These are phyloP conservation scores for Dalbergia oliveri DNA, from an alignment of 306 rosid species.

Conservation along the genomic window DNA sequence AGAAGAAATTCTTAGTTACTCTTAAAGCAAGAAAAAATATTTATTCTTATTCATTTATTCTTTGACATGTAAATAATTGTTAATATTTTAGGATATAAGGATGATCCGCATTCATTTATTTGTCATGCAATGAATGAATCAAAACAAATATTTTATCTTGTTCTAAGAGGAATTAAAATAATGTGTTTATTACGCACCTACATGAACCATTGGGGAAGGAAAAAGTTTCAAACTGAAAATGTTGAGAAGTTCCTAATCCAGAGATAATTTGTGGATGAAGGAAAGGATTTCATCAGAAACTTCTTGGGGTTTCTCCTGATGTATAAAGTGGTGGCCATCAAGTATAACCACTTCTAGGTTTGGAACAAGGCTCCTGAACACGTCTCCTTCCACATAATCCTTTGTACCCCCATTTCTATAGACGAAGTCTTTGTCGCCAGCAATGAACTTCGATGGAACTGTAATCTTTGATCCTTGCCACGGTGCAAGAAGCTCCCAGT, in stretches of 20 bases:
- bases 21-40: no score
- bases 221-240: background rate
- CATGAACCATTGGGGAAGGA: background rate
- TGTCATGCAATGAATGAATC: no score
- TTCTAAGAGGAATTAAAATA: no score
- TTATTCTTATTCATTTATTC: no score
- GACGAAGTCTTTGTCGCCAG: constrained; percentile 50
- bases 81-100: no score
- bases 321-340: constrained; percentile 56
- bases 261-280: constrained; percentile 50
- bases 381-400: constrained; percentile 49
- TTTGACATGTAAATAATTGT: no score
- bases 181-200: background rate
- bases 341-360: constrained; percentile 50
- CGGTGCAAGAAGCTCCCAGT: constrained; percentile 61
- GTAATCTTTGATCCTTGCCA: constrained; percentile 59
- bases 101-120: no score
- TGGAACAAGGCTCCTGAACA: constrained; percentile 54
- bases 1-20: no score
- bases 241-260: constrained; percentile 10
- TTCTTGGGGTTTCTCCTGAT: constrained; percentile 55
- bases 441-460: constrained; percentile 54
- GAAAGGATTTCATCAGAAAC: constrained; percentile 58
- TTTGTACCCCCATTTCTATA: constrained; percentile 44
- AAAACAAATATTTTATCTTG: no score